Conservation (phyloP, 768 basidiomycete genomes). For the Mycena alexandri region DNA sequence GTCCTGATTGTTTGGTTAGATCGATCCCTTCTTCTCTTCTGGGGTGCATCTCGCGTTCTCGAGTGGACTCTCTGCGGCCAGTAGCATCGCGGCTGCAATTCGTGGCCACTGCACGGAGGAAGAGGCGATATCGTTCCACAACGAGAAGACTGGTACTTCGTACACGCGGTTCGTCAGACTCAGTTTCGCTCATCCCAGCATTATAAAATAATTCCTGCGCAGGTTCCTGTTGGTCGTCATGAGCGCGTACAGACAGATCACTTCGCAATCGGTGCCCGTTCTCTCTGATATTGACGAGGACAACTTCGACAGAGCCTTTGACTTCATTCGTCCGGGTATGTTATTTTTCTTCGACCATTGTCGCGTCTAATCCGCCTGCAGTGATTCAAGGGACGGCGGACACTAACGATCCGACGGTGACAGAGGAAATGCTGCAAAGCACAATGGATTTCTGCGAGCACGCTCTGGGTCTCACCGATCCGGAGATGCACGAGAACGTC, state of each 20-base stretch:
- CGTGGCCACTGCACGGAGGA: constrained; percentile 47
- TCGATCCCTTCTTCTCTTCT: constrained; percentile 35
- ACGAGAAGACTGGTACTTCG: constrained; percentile 46
- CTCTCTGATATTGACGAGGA: constrained; percentile 59
- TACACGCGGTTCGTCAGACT: constrained; percentile 48
- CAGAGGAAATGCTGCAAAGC: constrained; percentile 28
- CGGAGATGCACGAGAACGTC: constrained; percentile 29
- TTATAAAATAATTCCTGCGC: background rate
- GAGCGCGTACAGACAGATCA: constrained; percentile 63
- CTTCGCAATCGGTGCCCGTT: constrained; percentile 53
- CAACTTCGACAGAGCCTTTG: constrained; percentile 63
- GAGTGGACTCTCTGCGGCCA: constrained; percentile 50
- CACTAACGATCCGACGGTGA: constrained; percentile 31
- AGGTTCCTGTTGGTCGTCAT: constrained; percentile 62
- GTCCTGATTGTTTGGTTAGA: background rate
- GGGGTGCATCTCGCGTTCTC: constrained; percentile 42
- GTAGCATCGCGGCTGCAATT: constrained; percentile 50
- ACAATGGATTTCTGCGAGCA: constrained; percentile 38
- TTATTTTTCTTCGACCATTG: background rate
- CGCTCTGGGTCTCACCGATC: constrained; percentile 24
- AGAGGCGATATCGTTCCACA: constrained; percentile 49
- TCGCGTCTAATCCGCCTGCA: constrained; percentile 6
- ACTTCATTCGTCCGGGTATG: constrained; percentile 55
- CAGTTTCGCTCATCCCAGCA: background rate
- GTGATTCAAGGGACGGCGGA: constrained; percentile 47